A percentile compares a stretch with the other conserved stretches of the same genome.
phyloP scores from a whole-genome alignment of 768 basidiomycete species.

The Leccinellum luteum region DNA sequence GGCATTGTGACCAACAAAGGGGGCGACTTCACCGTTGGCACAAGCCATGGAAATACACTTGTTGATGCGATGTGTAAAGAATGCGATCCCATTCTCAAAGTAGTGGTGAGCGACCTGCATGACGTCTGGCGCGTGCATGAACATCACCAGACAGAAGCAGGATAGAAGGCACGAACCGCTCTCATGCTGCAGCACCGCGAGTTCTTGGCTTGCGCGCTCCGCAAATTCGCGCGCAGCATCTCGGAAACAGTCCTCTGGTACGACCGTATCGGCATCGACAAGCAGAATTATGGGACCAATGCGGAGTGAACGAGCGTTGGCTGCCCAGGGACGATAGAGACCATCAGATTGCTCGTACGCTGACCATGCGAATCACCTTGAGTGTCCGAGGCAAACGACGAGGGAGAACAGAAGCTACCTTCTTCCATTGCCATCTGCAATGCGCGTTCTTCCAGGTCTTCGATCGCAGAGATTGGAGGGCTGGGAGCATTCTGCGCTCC shows the following conservation, averaged over 20 bases:
- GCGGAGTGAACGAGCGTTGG: constrained; percentile 70
- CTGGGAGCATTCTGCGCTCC: constrained; percentile 5
- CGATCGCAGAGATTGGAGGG: constrained; percentile 21
- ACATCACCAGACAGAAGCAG: background rate
- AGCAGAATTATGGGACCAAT: constrained; percentile 78
- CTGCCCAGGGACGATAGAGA: constrained; percentile 70
- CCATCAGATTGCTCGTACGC: constrained; percentile 52
- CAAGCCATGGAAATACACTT: constrained; percentile 76
- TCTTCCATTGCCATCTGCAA: constrained; percentile 52
- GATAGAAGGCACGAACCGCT: constrained; percentile 56
- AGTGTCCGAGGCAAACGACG: constrained; percentile 36
- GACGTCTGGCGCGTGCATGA: constrained; percentile 51
- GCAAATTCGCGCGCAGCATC: constrained; percentile 86
- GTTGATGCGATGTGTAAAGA: constrained; percentile 87
- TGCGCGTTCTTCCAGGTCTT: constrained; percentile 48
- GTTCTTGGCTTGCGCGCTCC: constrained; percentile 57
- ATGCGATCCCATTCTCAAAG: constrained; percentile 88
- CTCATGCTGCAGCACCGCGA: constrained; percentile 89
- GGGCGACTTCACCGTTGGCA: constrained; percentile 74
- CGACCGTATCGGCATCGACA: constrained; percentile 86
- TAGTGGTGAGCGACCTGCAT: constrained; percentile 90
- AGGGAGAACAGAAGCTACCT: constrained; percentile 34
- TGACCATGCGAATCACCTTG: constrained; percentile 34
- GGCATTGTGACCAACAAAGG: constrained; percentile 86
- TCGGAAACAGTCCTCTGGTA: constrained; percentile 88